Evolutionary conservation across 345 rosid genomes (phyloP).

Genomic region (Sisymbrium irio): DNA sequence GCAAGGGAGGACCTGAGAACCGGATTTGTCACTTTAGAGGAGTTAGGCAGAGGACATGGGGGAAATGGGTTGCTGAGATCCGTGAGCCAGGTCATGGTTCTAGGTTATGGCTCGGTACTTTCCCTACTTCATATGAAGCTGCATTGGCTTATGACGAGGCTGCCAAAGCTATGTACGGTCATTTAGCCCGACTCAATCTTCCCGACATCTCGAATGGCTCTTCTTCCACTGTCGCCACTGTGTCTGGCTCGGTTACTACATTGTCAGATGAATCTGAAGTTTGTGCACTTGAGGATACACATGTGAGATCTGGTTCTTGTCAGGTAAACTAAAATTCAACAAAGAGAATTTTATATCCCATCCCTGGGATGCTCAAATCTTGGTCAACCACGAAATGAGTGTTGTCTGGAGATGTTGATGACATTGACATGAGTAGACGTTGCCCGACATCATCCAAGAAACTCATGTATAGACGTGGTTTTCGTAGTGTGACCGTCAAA

Average conservation of each 20-base stretch:
- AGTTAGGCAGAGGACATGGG: constrained; percentile 91
- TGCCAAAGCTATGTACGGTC: constrained; percentile 68
- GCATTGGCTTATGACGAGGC: constrained; percentile 89
- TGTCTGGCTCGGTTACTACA: constrained; percentile 34
- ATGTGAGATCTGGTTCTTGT: neutral
- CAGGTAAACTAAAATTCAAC: no score
- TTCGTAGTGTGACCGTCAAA: neutral
- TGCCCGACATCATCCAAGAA: neutral
- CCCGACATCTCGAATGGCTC: constrained; percentile 30
- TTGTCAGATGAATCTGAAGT: constrained; percentile 43
- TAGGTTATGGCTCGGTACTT: constrained; percentile 89
- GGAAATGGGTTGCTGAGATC: constrained; percentile 95
- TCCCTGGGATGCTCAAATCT: neutral
- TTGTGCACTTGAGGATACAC: constrained; percentile 33
- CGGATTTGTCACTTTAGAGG: constrained; percentile 56
- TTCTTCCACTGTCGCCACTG: constrained; percentile 25
- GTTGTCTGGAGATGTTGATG: neutral
- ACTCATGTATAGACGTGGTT: neutral
- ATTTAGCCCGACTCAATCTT: constrained; percentile 55
- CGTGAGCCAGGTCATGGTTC: constrained; percentile 62
- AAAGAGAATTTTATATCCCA: no score
- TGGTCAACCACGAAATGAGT: neutral
- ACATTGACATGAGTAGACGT: neutral
- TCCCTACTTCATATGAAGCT: constrained; percentile 59
- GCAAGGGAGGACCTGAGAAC: constrained; percentile 94